Evolutionary conservation across 2,329 filamentous ascomycete genomes (phyloP).

Genomic region (Hymenoscyphus scutula): DNA sequence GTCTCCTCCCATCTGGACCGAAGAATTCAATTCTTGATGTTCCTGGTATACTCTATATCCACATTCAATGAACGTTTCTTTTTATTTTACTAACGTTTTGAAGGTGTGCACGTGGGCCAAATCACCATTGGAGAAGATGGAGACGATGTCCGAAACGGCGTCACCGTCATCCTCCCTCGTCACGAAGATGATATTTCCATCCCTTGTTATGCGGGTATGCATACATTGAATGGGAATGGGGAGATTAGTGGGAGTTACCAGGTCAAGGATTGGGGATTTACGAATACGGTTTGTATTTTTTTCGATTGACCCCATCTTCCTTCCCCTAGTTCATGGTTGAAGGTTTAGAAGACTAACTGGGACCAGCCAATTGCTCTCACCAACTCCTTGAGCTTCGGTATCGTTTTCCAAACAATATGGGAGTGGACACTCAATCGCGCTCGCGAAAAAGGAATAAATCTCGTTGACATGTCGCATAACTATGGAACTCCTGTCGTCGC

Average conservation of each 20-base stretch:
- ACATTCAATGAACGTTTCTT: neutral
- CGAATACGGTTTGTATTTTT: constrained; percentile 28
- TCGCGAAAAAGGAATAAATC: constrained; percentile 18
- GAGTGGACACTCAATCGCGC: constrained; percentile 28
- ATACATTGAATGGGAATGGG: constrained; percentile 34
- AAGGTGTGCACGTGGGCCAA: constrained; percentile 34
- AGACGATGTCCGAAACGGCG: constrained; percentile 29
- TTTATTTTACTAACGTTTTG: neutral
- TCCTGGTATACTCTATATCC: constrained; percentile 18
- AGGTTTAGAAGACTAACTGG: neutral
- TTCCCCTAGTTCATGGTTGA: neutral
- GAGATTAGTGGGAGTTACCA: constrained; percentile 33
- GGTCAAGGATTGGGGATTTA: constrained; percentile 35
- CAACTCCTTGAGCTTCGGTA: constrained; percentile 41
- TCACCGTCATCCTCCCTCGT: constrained; percentile 34
- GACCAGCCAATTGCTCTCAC: constrained; percentile 36
- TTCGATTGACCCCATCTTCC: too few relatives aligned
- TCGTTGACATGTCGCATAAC: constrained; percentile 31
- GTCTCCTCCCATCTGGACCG: constrained; percentile 28
- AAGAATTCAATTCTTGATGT: constrained; percentile 36
- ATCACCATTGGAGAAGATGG: constrained; percentile 31
- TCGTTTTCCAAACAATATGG: constrained; percentile 35
- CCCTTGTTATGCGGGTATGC: constrained; percentile 34
- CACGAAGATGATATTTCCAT: constrained; percentile 29
- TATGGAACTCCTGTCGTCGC: constrained; percentile 51